Conservation (phyloP, 2,329 filamentous ascomycete species). For the Ascochyta koolunga region DNA sequence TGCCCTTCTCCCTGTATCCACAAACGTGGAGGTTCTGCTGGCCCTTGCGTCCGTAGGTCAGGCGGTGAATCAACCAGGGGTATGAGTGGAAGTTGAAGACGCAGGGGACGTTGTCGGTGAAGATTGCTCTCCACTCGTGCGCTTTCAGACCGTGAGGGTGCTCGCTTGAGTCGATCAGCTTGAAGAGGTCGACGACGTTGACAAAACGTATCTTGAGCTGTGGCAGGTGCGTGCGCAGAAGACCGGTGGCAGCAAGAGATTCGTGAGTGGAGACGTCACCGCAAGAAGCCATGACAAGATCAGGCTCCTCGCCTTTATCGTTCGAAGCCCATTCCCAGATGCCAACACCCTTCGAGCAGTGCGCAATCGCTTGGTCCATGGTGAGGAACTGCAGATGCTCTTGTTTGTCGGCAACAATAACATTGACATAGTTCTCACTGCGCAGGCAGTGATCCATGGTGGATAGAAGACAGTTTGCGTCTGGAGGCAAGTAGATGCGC, state of each 20-base stretch:
- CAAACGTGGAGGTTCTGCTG: conserved; percentile 73
- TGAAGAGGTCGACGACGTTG: conserved; percentile 82
- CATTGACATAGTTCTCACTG: conserved; percentile 79
- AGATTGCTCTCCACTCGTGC: conserved; percentile 69
- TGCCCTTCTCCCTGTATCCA: conserved; percentile 82
- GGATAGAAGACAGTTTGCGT: conserved; percentile 78
- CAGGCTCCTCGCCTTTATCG: conserved; percentile 70
- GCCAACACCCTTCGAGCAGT: conserved; percentile 79
- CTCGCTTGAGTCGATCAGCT: conserved; percentile 71
- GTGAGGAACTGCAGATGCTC: conserved; percentile 76
- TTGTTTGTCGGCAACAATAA: conserved; percentile 80
- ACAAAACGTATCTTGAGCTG: conserved; percentile 78
- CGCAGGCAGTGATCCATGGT: conserved; percentile 77
- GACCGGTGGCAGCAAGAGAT: conserved; percentile 73
- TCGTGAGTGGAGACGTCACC: conserved; percentile 78
- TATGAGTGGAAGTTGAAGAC: conserved; percentile 88
- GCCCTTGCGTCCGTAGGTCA: conserved; percentile 77
- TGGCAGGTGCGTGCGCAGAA: conserved; percentile 74
- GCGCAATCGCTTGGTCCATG: conserved; percentile 73
- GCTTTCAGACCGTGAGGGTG: conserved; percentile 72
- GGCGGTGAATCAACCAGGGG: conserved; percentile 77
- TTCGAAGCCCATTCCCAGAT: conserved; percentile 81
- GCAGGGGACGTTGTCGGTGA: conserved; percentile 73
- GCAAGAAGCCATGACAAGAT: conserved; percentile 77
- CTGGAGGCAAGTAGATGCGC: conserved; percentile 79